Evolutionary conservation across 2,329 filamentous ascomycete species (phyloP).

Genomic region (Stachybotrys chartarum): DNA sequence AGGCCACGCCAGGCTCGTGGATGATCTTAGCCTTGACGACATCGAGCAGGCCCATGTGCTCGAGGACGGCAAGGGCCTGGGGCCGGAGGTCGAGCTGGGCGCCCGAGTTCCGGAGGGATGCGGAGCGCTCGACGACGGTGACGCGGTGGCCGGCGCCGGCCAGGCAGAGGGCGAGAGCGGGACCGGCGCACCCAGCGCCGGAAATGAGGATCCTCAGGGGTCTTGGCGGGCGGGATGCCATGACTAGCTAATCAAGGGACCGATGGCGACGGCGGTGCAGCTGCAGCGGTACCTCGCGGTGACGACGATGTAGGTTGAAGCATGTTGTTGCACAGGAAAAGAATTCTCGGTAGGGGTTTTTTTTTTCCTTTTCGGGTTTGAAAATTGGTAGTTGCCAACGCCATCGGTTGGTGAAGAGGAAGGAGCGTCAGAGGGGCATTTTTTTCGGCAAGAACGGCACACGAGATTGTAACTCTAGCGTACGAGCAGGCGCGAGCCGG

Average conservation of each 20-base stretch:
- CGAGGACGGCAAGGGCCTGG: constrained; percentile 40
- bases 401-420: not conserved
- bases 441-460: not conserved
- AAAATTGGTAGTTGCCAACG: too few species aligned
- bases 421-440: not conserved
- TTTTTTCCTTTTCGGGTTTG: not conserved
- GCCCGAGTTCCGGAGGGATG: constrained; percentile 35
- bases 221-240: not conserved
- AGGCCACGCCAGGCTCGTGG: constrained; percentile 37
- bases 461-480: not conserved
- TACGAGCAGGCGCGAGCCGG: not conserved
- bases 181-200: constrained; percentile 26
- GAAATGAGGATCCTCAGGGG: constrained; percentile 15
- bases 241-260: not conserved
- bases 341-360: not conserved
- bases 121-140: constrained; percentile 32
- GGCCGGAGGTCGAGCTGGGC: constrained; percentile 48
- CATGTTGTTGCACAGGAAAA: not conserved
- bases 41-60: constrained; percentile 17
- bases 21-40: constrained; percentile 28
- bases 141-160: constrained; percentile 19
- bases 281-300: not conserved
- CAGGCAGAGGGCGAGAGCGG: constrained; percentile 22
- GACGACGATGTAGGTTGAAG: not conserved
- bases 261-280: not conserved